These are phyloP conservation scores for Bromus sterilis DNA, from an alignment of 176 grass and related monocot species.

Conservation along the genomic window DNA sequence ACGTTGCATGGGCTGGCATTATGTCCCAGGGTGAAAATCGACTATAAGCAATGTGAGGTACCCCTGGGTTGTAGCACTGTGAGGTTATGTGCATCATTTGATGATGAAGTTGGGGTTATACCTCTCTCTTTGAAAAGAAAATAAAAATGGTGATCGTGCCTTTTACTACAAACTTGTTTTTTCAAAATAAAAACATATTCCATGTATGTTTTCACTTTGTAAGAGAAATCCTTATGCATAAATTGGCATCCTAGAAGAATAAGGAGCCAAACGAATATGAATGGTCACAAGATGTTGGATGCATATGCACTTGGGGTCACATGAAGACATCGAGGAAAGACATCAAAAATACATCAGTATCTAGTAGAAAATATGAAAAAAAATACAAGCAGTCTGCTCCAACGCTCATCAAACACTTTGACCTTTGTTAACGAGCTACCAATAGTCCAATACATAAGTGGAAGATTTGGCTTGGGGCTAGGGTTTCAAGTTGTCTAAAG, in stretches of 20 bases:
- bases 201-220: neutral
- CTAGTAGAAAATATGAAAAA: neutral
- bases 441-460: no score
- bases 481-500: no score
- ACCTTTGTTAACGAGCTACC: constrained; percentile 1
- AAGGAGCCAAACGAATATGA: neutral
- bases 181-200: neutral
- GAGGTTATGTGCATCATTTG: no score
- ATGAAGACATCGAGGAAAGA: constrained; percentile 25
- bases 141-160: no score
- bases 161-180: no score
- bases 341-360: neutral
- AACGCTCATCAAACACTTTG: constrained; percentile 26
- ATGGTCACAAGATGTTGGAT: constrained; percentile 8
- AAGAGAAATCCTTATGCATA: neutral
- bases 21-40: no score
- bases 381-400: neutral
- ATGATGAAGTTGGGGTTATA: no score
- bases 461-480: no score
- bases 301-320: neutral
- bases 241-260: neutral
- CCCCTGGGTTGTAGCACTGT: no score
- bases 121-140: no score
- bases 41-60: no score
- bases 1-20: no score